Evolutionary conservation across 2,329 filamentous ascomycete species (phyloP).

Genomic region (Alternaria ethzedia): DNA sequence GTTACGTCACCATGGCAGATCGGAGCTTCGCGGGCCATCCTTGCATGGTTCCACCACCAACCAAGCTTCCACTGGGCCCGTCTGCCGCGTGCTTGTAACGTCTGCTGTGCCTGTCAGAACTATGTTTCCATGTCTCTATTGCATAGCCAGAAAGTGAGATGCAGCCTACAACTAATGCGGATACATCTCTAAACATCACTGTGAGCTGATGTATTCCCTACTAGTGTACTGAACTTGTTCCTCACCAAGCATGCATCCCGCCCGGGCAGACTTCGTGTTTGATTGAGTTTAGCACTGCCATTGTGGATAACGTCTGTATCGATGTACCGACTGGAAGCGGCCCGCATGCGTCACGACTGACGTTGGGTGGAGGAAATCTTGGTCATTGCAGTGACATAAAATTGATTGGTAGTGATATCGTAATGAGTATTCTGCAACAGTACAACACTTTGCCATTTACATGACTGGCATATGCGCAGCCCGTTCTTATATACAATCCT

Average conservation of each 20-base stretch:
- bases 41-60: slow-evolving; percentile 17
- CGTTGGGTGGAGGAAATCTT: not conserved
- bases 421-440: not conserved
- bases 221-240: not conserved
- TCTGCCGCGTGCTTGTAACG: not conserved
- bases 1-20: slow-evolving; percentile 22
- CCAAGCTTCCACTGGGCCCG: slow-evolving; percentile 16
- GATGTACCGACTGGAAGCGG: not conserved
- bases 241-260: not conserved
- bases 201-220: not conserved
- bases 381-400: not conserved
- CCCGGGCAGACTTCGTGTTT: not conserved
- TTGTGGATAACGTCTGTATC: not conserved
- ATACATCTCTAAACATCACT: too few species aligned
- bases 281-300: not conserved
- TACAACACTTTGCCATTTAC: slow-evolving; percentile 19
- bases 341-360: not conserved
- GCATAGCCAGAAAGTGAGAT: too few species aligned
- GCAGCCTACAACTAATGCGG: too few species aligned
- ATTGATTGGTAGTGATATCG: not conserved
- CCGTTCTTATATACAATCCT: slow-evolving; percentile 19
- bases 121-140: not conserved
- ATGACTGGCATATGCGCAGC: slow-evolving; percentile 17
- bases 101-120: not conserved
- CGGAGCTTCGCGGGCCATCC: not conserved